Base-by-base conservation (phyloP, 306 rosid genomes). In the Dalbergia cochinchinensis region DNA sequence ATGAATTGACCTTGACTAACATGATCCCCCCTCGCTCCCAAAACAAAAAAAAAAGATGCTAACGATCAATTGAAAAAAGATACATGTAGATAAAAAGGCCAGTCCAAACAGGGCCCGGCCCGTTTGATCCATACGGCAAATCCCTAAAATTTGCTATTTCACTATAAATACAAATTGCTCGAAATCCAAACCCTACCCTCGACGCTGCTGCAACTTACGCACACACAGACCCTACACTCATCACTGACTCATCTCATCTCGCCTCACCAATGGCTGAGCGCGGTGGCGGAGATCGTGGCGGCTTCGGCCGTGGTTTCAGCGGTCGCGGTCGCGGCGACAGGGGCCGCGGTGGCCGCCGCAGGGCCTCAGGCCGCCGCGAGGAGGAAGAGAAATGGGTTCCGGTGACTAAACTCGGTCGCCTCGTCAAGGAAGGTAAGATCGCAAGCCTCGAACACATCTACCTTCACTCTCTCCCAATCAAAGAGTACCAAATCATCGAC, bases 341-440 rank as follows among this genome's bases (percentile, higher is more conserved):
- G 9, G 85, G 85, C 0, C 82, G 82, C 4, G 77, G 84, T 5
- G 77, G 82, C 2, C 74, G 82, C 0, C 73, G 82, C 10, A 76
- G 85, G 31, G 63, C 60, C 0, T 2, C 8, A 0, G 77, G 81
- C 0, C 71, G 85, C 11, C 82, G 86, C 16, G 86, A 70, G 0
- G 82, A 82, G 5, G 86, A 82, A 7, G 86, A 82, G 20, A 82
- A 77, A 11, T 82, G 86, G 86, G 82, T 77, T 2, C 86, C 86
- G 1, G 86, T 82, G 5, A 82, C 86, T 0, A 82, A 82, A 22
- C 82, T 82, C 0, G 86, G 86, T 8, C 86, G 86, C 3, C 79
- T 82, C 2, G 86, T 77, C 26, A 82, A 77, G 11, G 86, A 77
- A 0, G 78, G 74, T 0, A 77, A 77, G 22, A 82, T 82, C 70